These are phyloP conservation scores for Fraxinus velutina DNA, from an alignment of 305 asterid genomes.

Conservation along the genomic window DNA sequence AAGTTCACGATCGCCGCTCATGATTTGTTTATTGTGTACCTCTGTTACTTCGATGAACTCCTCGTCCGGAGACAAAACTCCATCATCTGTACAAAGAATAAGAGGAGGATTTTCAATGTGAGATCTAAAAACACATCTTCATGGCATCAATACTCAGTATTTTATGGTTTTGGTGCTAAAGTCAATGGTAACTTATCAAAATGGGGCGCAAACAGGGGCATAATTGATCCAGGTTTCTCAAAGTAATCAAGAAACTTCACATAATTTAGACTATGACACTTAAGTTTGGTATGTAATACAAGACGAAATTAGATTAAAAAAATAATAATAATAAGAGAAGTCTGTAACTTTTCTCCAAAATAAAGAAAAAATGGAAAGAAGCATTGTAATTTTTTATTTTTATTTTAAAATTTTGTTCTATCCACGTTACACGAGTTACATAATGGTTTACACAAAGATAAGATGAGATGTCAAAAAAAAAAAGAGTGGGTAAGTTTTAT, in stretches of 20 bases:
- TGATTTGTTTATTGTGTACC: constrained; percentile 31
- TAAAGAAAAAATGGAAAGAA: background rate
- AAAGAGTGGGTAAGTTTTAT: too few species aligned
- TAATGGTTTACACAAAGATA: too few species aligned
- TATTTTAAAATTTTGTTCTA: too few species aligned
- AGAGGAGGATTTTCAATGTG: background rate
- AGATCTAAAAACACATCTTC: background rate
- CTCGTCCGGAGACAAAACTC: constrained; percentile 49
- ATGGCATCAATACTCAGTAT: background rate
- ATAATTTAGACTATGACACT: too few species aligned
- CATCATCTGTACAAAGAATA: constrained; percentile 34
- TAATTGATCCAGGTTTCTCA: background rate
- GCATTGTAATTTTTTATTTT: background rate
- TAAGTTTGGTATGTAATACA: background rate
- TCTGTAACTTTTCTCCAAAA: background rate
- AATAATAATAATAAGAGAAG: too few species aligned
- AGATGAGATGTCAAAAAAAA: too few species aligned
- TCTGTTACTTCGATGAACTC: constrained; percentile 56
- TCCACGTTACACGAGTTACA: too few species aligned
- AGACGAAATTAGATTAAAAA: background rate
- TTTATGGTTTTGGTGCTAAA: background rate
- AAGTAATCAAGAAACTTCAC: background rate
- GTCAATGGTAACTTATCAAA: background rate
- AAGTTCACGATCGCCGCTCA: constrained; percentile 48
- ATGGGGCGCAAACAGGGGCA: too few species aligned